These are phyloP conservation scores for Melampsora larici-populina DNA, from an alignment of 1,284 basidiomycete genomes.

Conservation along the genomic window DNA sequence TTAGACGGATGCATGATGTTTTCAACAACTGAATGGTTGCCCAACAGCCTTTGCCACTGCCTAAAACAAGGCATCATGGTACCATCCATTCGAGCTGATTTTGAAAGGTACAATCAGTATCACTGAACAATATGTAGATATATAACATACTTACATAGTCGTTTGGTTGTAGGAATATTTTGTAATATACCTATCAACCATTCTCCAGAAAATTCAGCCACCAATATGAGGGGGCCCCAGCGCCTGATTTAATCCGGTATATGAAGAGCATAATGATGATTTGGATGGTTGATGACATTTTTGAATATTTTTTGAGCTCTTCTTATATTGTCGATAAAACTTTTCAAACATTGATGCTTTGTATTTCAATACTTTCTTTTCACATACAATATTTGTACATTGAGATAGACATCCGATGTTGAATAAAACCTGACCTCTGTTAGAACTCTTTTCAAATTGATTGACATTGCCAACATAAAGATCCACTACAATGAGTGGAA, in stretches of 20 bases:
- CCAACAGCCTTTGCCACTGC: too few relatives aligned
- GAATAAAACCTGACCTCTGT: too few relatives aligned
- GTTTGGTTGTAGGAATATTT: not conserved
- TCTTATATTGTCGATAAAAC: not conserved
- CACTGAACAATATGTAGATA: not conserved
- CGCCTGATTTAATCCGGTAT: not conserved
- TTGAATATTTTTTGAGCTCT: not conserved
- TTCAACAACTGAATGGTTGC: too few relatives aligned
- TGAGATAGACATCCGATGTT: not conserved
- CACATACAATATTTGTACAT: not conserved
- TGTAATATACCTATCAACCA: not conserved
- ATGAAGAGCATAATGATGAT: conserved; percentile 7
- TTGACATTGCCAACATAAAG: conserved; percentile 1
- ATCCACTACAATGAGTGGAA: conserved; percentile 18
- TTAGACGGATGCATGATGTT: too few relatives aligned
- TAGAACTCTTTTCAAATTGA: not conserved
- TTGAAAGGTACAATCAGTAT: not conserved
- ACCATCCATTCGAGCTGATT: conserved; percentile 11
- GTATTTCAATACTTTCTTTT: not conserved
- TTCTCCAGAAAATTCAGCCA: not conserved
- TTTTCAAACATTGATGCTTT: not conserved
- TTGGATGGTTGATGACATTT: not conserved
- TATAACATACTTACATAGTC: not conserved
- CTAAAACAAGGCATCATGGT: not conserved
- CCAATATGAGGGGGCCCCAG: not conserved